Base-by-base conservation (phyloP, 2,329 filamentous ascomycete genomes). In the Fonsecaea monophora region DNA sequence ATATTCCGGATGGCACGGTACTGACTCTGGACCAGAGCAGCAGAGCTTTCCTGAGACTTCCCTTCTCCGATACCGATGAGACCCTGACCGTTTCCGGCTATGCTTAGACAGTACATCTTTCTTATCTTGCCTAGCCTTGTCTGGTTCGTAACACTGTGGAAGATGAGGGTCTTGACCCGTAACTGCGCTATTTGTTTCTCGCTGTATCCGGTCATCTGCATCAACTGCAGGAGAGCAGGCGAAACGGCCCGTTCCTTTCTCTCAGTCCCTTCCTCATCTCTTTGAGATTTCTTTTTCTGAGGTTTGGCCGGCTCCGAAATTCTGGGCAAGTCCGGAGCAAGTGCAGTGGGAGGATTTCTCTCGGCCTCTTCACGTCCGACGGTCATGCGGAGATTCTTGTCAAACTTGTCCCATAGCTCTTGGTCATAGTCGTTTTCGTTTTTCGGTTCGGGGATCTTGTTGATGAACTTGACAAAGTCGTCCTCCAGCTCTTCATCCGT, bases 121-220 rank as follows among this genome's bases (percentile, higher is more conserved):
- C 86, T 85, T 67, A 99, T 90, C 85, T 98, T 99, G 77, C 95
- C 95, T 80, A 99, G 88, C 82, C 94, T 91, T 25, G 95, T 98
- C 85, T 98, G 94, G 81, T 99, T 98, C 71, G 87, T 84, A 66
- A 99, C 95, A 48, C 81, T 80, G 75, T 94, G 91, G 4, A 77
- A 76, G 55, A 96, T 90, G 55, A 99, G 81, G 56, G 85, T 83
- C 84, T 96, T 97, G 70, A 86, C 81, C 65, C 86, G 83, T 66
- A 96, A 79, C 1, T 72, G 74, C 30, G 75, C 73, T 60, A 90
- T 81, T 67, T 85, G 75, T 1, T 78, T 69, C 64, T 78, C 76
- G 18, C 75, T 77, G 75, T 86, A 83, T 34, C 87, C 87, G 1
- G 88, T 87, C 69, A 85, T 82, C 73, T 86, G 82, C 71, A 85